These are phyloP conservation scores for Prunus davidiana DNA, from an alignment of 306 rosid species.

Conservation along the genomic window DNA sequence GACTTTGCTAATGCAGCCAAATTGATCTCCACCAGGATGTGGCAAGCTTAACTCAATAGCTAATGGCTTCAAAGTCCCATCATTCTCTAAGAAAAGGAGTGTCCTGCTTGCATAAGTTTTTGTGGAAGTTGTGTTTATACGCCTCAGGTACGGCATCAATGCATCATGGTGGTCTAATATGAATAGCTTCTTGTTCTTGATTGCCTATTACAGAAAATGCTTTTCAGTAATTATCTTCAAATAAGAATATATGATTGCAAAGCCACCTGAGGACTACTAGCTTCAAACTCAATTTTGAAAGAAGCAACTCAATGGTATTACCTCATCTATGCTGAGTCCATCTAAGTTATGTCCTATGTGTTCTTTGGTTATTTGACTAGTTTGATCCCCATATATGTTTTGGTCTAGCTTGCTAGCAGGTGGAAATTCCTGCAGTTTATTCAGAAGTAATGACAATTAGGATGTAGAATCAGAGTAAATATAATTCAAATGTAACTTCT, in stretches of 20 bases:
- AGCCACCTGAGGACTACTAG: neutral
- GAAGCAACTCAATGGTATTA: slow-evolving; percentile 15
- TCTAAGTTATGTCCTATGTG: slow-evolving; percentile 48
- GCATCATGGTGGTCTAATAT: slow-evolving; percentile 78
- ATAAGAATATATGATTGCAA: neutral
- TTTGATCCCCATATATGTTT: slow-evolving; percentile 57
- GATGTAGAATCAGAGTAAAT: neutral
- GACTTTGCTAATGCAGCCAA: slow-evolving; percentile 58
- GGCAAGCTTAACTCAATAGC: slow-evolving; percentile 82
- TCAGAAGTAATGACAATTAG: neutral
- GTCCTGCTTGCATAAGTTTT: slow-evolving; percentile 73
- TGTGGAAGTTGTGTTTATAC: slow-evolving; percentile 56
- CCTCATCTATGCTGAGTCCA: slow-evolving; percentile 64
- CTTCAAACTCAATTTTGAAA: too few relatives aligned
- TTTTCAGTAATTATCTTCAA: neutral
- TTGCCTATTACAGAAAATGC: slow-evolving; percentile 48
- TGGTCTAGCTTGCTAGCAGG: slow-evolving; percentile 64
- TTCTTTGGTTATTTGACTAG: slow-evolving; percentile 50
- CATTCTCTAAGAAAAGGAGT: slow-evolving; percentile 52
- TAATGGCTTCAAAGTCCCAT: slow-evolving; percentile 75
- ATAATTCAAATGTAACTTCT: neutral
- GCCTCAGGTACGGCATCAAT: slow-evolving; percentile 59
- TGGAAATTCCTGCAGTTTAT: slow-evolving; percentile 62
- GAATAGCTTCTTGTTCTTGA: slow-evolving; percentile 46
- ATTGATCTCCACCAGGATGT: slow-evolving; percentile 45